Percentiles rank a stretch among this genome's conserved stretches.
phyloP scores from a whole-genome alignment of 2,329 filamentous ascomycete genomes.

The Colletotrichum brevisporum region DNA sequence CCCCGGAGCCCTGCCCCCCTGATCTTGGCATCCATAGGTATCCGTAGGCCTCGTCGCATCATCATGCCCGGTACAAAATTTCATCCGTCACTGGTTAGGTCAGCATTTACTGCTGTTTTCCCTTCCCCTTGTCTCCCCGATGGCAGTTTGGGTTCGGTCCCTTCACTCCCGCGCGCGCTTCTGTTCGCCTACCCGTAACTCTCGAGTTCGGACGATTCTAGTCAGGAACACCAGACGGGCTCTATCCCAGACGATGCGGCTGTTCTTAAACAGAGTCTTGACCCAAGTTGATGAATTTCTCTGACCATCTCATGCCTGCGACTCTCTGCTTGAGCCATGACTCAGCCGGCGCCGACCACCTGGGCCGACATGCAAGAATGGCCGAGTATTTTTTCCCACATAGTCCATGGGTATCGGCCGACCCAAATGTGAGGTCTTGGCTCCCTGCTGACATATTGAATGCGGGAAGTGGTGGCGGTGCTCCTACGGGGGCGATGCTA shows the following conservation, averaged over 20 bases:
- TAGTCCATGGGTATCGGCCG: constrained; percentile 5
- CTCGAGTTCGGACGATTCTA: constrained; percentile 27
- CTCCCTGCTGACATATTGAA: constrained; percentile 5
- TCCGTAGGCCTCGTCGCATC: constrained; percentile 3
- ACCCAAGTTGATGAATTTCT: constrained; percentile 16
- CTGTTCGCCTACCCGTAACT: neutral
- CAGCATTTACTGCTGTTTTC: no score
- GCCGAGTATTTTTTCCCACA: no score
- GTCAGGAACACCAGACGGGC: neutral
- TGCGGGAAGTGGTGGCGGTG: constrained; percentile 3
- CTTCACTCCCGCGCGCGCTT: neutral
- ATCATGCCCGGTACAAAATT: neutral
- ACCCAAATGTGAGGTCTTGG: constrained; percentile 10
- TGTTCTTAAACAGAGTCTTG: constrained; percentile 22
- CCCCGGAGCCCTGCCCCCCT: constrained; percentile 16
- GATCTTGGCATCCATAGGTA: constrained; percentile 6
- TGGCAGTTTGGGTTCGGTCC: no score
- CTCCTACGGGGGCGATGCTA: constrained; percentile 4
- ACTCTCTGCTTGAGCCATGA: neutral
- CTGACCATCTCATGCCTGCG: neutral
- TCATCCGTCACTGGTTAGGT: neutral
- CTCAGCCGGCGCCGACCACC: constrained; percentile 12
- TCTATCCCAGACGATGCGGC: constrained; percentile 3
- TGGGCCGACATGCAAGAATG: neutral
- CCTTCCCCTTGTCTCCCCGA: no score